Evolutionary conservation across 208 protist species (phyloP), one percentile per base, ranked within the genome.

Genomic region (Wallacemonas sp.): DNA sequence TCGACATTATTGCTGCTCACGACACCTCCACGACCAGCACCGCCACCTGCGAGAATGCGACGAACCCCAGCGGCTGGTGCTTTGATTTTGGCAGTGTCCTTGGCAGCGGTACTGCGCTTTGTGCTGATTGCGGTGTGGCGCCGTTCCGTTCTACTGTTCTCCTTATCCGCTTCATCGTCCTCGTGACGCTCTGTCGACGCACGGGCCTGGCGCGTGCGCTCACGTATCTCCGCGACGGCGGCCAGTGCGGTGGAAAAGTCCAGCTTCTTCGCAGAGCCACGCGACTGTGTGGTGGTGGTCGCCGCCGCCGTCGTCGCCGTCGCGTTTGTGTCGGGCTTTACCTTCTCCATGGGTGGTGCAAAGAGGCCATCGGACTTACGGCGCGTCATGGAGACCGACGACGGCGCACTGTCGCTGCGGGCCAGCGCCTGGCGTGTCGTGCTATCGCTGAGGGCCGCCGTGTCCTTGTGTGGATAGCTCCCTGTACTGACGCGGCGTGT

Each of bases 241-340:
- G 77, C 77, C 8, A 84, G 39, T 28, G 69, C 77, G 8, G 66
- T 55, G 5, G 69, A 53, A 38, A 84, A 84, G 66, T 84, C 77
- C 11, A 79, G 51, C 2, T 60, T 69, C 4, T 72, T 66, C 45
- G 66, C 68, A 19, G 73, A 63, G 1, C n/a, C n/a, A 38, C 26
- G 1, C 56, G 46, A 11, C 15, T 26, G 14, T 45, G 56, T 28
- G 56, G 27, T 28, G n/a, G 56, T n/a, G 9, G 24, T 36, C 15
- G 55, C 38, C 17, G 6, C 44, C 27, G 31, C 47, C 11, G 6
- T 12, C 56, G n/a, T 12, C n/a, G 5, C 11, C 9, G 17, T 19
- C 2, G 0, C 30, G 51, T n/a, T 21, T 5, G 34, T 31, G 4
- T 39, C 51, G 30, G 8, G 51, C 28, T 5, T 21, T 14, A 14